A percentile compares a stretch with the other conserved stretches of the same genome.
Conservation (phyloP, 2,329 filamentous ascomycete species). For the Colletotrichum zoysiae region DNA sequence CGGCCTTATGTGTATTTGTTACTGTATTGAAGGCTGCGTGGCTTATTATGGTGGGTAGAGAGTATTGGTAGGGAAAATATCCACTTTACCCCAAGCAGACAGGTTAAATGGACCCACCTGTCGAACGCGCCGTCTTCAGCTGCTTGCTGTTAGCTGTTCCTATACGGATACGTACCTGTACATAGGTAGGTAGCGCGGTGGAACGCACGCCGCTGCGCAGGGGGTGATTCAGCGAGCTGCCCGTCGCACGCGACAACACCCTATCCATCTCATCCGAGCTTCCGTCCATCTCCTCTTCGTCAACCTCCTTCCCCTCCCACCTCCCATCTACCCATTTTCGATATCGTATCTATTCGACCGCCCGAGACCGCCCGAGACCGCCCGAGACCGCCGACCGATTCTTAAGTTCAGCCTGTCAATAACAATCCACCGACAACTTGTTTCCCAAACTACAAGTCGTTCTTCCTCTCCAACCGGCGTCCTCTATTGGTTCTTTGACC, state of each 20-base stretch:
- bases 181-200: neutral
- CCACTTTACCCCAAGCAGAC: conserved; percentile 18
- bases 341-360: neutral
- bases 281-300: conserved; percentile 15
- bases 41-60: no score
- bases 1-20: no score
- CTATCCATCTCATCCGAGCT: conserved; percentile 23
- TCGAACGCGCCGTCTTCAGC: conserved; percentile 6
- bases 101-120: neutral
- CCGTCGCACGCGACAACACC: conserved; percentile 15
- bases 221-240: conserved; percentile 10
- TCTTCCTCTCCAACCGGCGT: neutral
- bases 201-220: neutral
- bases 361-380: neutral
- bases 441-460: neutral
- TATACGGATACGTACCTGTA: neutral
- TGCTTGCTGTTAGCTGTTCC: neutral
- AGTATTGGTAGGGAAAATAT: no score
- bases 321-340: neutral
- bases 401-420: neutral
- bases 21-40: no score
- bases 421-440: neutral
- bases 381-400: neutral
- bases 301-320: neutral
- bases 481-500: neutral